Conservation (phyloP, 2,329 filamentous ascomycete genomes). For the Boeremia exigua region DNA sequence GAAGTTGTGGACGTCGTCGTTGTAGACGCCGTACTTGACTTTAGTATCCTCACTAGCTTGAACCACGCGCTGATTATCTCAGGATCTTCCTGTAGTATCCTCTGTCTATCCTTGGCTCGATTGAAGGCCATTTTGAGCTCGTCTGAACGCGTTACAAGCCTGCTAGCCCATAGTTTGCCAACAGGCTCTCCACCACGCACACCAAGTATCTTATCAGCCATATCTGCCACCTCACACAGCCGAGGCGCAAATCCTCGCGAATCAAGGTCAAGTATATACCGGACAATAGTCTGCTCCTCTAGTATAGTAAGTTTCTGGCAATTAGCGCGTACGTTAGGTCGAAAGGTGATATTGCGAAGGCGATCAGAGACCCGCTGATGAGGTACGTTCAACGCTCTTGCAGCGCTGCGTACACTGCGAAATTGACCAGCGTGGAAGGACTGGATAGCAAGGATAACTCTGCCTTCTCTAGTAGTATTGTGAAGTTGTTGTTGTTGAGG, state of each 20-base stretch:
- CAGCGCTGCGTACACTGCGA: too few relatives aligned
- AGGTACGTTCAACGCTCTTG: too few relatives aligned
- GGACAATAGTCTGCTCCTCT: background rate
- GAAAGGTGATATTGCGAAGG: too few relatives aligned
- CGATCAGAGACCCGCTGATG: too few relatives aligned
- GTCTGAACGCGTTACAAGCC: background rate
- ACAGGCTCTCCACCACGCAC: background rate
- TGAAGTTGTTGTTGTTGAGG: too few relatives aligned
- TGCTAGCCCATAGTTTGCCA: background rate
- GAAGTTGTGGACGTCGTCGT: conserved; percentile 14
- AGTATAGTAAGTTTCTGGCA: background rate
- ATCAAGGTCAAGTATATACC: background rate
- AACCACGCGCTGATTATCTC: conserved; percentile 8
- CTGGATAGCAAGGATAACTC: too few relatives aligned
- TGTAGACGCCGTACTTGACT: conserved; percentile 13
- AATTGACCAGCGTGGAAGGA: too few relatives aligned
- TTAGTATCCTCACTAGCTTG: too few relatives aligned
- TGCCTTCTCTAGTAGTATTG: too few relatives aligned
- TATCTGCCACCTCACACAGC: background rate
- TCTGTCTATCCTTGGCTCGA: conserved; percentile 16
- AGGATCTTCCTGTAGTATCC: conserved; percentile 14
- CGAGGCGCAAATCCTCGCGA: background rate
- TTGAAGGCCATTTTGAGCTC: too few relatives aligned
- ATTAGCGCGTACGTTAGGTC: too few relatives aligned
- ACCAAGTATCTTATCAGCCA: background rate